A percentile compares a stretch with the other conserved stretches of the same genome.
These are phyloP conservation scores for Alternaria solani DNA, from an alignment of 2,329 filamentous ascomycete species.

Conservation along the genomic window DNA sequence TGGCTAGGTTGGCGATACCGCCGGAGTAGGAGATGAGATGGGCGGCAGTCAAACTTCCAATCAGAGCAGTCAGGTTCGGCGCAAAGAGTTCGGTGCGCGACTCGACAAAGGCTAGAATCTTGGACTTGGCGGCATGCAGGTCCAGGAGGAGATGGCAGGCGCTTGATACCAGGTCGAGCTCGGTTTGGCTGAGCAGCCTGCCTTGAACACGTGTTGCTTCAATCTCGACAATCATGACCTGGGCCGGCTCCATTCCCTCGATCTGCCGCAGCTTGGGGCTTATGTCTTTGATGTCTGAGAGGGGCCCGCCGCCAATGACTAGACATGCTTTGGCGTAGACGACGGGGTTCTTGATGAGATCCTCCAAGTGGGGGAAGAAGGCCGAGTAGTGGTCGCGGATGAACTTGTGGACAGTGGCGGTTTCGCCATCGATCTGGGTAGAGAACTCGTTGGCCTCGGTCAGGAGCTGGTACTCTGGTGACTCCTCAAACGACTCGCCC, in stretches of 20 bases:
- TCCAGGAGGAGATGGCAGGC: conserved; percentile 90
- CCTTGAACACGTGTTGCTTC: conserved; percentile 92
- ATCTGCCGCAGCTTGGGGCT: conserved; percentile 80
- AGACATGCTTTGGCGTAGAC: conserved; percentile 96
- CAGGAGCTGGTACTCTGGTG: conserved; percentile 87
- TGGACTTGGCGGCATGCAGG: conserved; percentile 85
- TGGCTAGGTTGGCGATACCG: conserved; percentile 85
- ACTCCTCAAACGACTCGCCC: conserved; percentile 83
- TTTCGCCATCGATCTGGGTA: conserved; percentile 91
- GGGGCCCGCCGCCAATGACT: conserved; percentile 89
- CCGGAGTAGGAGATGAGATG: conserved; percentile 96
- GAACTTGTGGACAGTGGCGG: conserved; percentile 93
- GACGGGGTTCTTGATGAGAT: conserved; percentile 86
- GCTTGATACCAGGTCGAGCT: conserved; percentile 75
- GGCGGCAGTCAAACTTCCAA: conserved; percentile 91
- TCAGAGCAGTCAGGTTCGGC: conserved; percentile 87
- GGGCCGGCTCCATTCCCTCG: conserved; percentile 76
- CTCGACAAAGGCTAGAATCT: conserved; percentile 91
- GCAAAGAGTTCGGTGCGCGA: conserved; percentile 97
- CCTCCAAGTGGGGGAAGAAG: conserved; percentile 91
- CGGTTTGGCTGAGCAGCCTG: conserved; percentile 74
- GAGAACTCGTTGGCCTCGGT: conserved; percentile 90
- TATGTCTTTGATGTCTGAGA: conserved; percentile 85
- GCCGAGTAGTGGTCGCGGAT: conserved; percentile 95
- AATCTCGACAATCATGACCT: conserved; percentile 93